Evolutionary conservation across 805 yeast genomes (phyloP), one percentile per base, ranked within the genome.

Genomic region (Kazachstania kunashirensis): DNA sequence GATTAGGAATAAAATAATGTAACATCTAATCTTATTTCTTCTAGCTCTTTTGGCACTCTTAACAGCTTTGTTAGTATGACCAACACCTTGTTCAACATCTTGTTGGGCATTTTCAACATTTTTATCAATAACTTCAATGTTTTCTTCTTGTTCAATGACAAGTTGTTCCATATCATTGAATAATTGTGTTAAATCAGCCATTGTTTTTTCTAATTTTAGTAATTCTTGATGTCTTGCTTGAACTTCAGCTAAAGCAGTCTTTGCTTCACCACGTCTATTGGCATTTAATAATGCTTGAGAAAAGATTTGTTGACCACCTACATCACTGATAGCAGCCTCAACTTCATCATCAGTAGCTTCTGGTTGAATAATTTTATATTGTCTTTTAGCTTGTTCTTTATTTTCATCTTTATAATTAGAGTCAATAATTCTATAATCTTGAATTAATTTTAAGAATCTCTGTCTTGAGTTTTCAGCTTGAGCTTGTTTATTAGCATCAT

Each of bases 91-190:
- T 66, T 88, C 95, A 50, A 92, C 78, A 59, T 92, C 94, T 43
- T 75, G 77, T 62, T 86, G 95, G 19, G 96, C 97, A 38, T 68
- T 71, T 41, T 67, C 76, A 43, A 88, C 83, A 52, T 84, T 80
- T 48, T 83, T 77, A 57, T 86, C 86, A 46, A 85, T 77, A 54
- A 77, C 82, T 55, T 79, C 83, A 48, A 92, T 79, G 43, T 81
- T 77, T 49, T 76, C 85, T 62, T 88, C 95, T 67, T 92, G 97
- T 65, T 88, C 95, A 49, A 89, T 85, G 33, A 89, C 96, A 64
- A 92, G 70, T 56, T 84, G 84, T 65, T 92, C 96, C 92, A 92
- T 84, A 59, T 92, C 97, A 54, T 81, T 82, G 69, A 92, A 86
- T 59, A 92, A 74, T 67, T 84, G 95, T 29, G 94, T 84, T 63